These are phyloP conservation scores for Komagataella phaffii DNA, from an alignment of 805 yeast species.

Conservation along the genomic window DNA sequence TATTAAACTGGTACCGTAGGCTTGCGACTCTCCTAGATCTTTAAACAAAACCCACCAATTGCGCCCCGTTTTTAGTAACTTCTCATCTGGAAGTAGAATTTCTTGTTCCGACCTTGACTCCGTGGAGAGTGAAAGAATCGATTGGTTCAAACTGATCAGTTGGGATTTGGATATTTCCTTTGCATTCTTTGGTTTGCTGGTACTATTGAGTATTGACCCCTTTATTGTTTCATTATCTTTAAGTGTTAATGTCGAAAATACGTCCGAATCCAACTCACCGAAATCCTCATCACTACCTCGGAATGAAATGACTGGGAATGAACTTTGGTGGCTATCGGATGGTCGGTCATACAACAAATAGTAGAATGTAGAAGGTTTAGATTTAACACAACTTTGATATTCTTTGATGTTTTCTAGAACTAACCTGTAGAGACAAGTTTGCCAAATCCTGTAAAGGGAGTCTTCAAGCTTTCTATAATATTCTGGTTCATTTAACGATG, in stretches of 20 bases:
- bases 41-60: slow-evolving; percentile 2
- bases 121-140: slow-evolving; percentile 1
- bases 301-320: slow-evolving; percentile 12
- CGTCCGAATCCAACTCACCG: background rate
- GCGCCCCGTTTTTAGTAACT: slow-evolving; percentile 1
- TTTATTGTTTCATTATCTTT: background rate
- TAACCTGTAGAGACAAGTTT: slow-evolving; percentile 12
- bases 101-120: background rate
- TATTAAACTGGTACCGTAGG: background rate
- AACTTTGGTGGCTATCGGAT: slow-evolving; percentile 10
- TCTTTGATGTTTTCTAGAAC: slow-evolving; percentile 12
- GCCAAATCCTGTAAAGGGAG: slow-evolving; percentile 11
- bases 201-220: background rate
- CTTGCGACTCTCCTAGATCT: background rate
- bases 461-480: slow-evolving; percentile 6
- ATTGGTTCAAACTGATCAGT: background rate
- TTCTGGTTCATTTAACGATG: background rate
- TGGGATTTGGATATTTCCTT: background rate
- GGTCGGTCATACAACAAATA: slow-evolving; percentile 11
- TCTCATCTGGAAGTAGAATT: background rate
- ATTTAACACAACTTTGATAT: background rate
- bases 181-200: background rate
- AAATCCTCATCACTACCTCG: background rate
- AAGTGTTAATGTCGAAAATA: background rate
- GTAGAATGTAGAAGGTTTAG: slow-evolving; percentile 7